phyloP scores from a whole-genome alignment of 1,139 yeast genomes.

The Lodderomyces theae region DNA sequence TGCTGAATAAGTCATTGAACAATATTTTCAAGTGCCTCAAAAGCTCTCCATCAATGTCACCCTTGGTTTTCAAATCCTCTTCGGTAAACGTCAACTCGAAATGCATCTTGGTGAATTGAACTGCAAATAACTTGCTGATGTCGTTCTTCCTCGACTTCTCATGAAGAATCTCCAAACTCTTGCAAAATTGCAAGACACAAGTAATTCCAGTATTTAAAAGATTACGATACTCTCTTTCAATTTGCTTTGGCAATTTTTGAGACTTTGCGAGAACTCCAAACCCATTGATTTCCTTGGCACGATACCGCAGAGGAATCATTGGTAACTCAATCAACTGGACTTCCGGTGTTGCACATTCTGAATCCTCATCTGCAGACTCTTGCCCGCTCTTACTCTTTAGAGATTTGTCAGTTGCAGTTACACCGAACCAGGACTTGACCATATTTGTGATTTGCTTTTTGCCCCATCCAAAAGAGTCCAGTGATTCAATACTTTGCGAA shows the following conservation, averaged over 20 bases:
- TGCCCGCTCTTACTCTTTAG: background rate
- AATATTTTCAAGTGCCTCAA: slow-evolving; percentile 7
- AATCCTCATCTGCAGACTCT: background rate
- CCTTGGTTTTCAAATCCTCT: slow-evolving; percentile 2
- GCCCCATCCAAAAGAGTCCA: background rate
- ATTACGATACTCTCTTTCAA: slow-evolving; percentile 5
- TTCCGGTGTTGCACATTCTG: background rate
- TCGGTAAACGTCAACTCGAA: slow-evolving; percentile 8
- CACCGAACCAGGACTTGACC: background rate
- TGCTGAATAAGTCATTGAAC: slow-evolving; percentile 8
- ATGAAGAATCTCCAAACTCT: slow-evolving; percentile 8
- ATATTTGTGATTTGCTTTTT: background rate
- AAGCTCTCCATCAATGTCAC: slow-evolving; percentile 6
- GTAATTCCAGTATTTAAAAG: slow-evolving; percentile 4
- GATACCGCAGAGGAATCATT: slow-evolving; percentile 8
- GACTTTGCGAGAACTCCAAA: slow-evolving; percentile 8
- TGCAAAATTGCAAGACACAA: slow-evolving; percentile 8
- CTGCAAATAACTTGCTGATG: slow-evolving; percentile 6
- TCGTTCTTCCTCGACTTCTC: slow-evolving; percentile 8
- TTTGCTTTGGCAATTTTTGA: slow-evolving; percentile 6
- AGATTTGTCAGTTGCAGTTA: background rate
- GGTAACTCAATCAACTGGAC: slow-evolving; percentile 5
- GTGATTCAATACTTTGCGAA: background rate
- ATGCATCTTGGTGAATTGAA: slow-evolving; percentile 8
- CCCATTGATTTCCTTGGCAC: slow-evolving; percentile 9